Evolutionary conservation across 2,329 filamentous ascomycete species (phyloP), one percentile per base, ranked within the genome.

Genomic region (Hortaea sp.): DNA sequence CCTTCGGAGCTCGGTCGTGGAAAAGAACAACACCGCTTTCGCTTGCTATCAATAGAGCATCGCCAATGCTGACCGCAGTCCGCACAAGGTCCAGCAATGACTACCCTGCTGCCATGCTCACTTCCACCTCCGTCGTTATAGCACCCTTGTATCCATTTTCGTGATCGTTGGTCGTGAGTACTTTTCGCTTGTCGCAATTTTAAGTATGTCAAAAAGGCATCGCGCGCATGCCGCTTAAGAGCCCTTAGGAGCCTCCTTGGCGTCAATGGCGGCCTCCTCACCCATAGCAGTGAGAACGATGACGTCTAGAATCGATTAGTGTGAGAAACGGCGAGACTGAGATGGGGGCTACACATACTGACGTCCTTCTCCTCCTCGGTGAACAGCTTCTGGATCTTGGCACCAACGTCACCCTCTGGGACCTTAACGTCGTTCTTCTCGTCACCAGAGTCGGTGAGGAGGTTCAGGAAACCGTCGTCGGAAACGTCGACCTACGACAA

Each of bases 341-440:
- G 6, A 34, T 42, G 20, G 3, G 29, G 10, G 49, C 13, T 28
- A 49, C 39, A 80, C 88, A 81, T 78, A 95, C 89, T 90, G 72
- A 81, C 85, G 64, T 95, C 89, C 77, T 94, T 95, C 72, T 82
- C 84, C n/a, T 94, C 87, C 27, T 76, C 73, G 57, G 69, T 75
- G 78, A 90, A 92, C 62, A 90, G 79, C 69, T 81, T 82, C 61
- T 69, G 74, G 69, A 97, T 94, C 78, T 86, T 89, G 42, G 89
- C 81, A 63, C 88, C 88, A 69, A 94, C 63, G 50, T 97, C 90
- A 63, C 83, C 84, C 1, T 95, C 89, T 61, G 92, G 92, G 59
- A 94, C 66, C 76, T 87, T 88, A 70, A 97, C 88, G 69, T 98
- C 90, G 64, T 95, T 87, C 81, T 95, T 95, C 75, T 81, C 84